phyloP scores from a whole-genome alignment of 192 early-diverging fungal genomes.

The Jimgerdemannia flammicorona region DNA sequence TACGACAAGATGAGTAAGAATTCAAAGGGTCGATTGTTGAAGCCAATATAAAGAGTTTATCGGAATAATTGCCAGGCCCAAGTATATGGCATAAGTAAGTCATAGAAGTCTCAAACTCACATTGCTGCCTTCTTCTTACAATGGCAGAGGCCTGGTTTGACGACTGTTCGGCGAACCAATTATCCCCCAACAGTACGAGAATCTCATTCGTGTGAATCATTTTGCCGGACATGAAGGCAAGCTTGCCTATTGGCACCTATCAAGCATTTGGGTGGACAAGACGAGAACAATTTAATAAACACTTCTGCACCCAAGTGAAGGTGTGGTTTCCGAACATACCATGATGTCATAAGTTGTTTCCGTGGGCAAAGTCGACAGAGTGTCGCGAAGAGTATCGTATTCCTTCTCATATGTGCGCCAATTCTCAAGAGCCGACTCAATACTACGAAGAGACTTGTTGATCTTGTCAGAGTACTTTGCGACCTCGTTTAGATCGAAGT shows the following conservation, averaged over 20 bases:
- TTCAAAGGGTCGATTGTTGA: too few species aligned
- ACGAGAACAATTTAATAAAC: neutral
- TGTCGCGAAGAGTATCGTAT: neutral
- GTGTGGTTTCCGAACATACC: neutral
- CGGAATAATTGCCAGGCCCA: too few species aligned
- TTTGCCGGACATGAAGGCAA: conserved; percentile 86
- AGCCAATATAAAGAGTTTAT: too few species aligned
- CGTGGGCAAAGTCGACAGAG: neutral
- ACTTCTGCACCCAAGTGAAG: neutral
- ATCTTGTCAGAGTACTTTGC: neutral
- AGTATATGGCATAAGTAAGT: too few species aligned
- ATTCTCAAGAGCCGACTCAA: neutral
- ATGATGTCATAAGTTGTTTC: neutral
- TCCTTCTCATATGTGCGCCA: neutral
- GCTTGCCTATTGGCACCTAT: conserved; percentile 77
- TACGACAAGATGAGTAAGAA: too few species aligned
- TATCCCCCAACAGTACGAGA: conserved; percentile 82
- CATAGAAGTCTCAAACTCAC: conserved; percentile 32
- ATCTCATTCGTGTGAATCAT: conserved; percentile 94
- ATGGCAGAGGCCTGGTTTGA: conserved; percentile 71
- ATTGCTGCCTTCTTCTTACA: conserved; percentile 60
- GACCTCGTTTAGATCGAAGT: neutral
- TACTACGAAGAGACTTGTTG: neutral
- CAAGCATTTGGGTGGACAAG: neutral
- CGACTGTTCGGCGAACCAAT: conserved; percentile 87